These are phyloP conservation scores for Colletotrichum cuscutae DNA, from an alignment of 2,329 filamentous ascomycete genomes.

Conservation along the genomic window DNA sequence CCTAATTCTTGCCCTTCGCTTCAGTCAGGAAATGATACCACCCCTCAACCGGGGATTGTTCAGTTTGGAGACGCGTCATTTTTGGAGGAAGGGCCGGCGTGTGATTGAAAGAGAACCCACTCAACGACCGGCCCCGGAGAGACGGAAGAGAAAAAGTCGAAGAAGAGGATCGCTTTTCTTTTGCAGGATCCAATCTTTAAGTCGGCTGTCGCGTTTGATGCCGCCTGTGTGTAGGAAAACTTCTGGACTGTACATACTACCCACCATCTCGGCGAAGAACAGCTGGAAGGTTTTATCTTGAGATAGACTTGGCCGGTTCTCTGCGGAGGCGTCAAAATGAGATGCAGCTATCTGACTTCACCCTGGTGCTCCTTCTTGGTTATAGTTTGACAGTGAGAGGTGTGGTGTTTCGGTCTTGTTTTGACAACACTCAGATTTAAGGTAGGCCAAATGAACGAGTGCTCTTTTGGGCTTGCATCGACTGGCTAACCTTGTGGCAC, in stretches of 20 bases:
- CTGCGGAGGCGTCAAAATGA: slow-evolving; percentile 3
- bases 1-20: slow-evolving; percentile 27
- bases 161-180: background rate
- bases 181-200: background rate
- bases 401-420: background rate
- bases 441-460: background rate
- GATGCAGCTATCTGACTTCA: slow-evolving; percentile 25
- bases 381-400: background rate
- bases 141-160: background rate
- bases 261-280: background rate
- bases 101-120: background rate
- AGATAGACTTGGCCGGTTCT: background rate
- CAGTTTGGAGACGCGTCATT: slow-evolving; percentile 16
- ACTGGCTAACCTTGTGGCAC: too few relatives aligned
- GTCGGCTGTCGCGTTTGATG: slow-evolving; percentile 9
- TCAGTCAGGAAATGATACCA: slow-evolving; percentile 38
- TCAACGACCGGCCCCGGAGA: background rate
- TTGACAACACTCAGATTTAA: background rate
- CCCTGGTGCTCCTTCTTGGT: background rate
- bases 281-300: background rate
- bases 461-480: too few relatives aligned
- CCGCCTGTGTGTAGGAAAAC: slow-evolving; percentile 11
- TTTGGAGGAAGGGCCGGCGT: background rate
- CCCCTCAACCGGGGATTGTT: slow-evolving; percentile 22
- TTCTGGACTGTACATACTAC: slow-evolving; percentile 26